phyloP scores from a whole-genome alignment of 2,329 filamentous ascomycete species.

The Monosporascus sp. region DNA sequence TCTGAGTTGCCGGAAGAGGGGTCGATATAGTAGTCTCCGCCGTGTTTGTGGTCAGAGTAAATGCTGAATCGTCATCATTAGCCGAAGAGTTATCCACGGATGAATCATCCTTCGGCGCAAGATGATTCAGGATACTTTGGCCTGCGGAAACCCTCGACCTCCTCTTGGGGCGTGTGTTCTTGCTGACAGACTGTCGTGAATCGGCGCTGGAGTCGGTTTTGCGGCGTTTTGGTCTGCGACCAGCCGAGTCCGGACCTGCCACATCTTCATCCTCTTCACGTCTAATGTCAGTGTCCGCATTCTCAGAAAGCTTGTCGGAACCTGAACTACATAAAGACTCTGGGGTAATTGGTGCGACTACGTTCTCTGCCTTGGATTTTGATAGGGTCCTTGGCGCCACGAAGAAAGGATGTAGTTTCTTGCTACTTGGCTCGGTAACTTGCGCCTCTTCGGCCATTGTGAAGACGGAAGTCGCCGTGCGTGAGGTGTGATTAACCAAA shows the following conservation, averaged over 20 bases:
- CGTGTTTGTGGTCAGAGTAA: not conserved
- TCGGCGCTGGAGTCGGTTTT: slow-evolving; percentile 30
- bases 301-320: slow-evolving; percentile 14
- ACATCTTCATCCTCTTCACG: slow-evolving; percentile 20
- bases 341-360: slow-evolving; percentile 21
- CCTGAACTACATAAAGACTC: slow-evolving; percentile 26
- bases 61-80: not conserved
- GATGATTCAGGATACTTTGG: slow-evolving; percentile 12
- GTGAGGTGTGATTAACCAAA: no score
- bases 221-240: slow-evolving; percentile 36
- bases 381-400: slow-evolving; percentile 19
- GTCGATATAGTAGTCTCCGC: not conserved
- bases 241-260: slow-evolving; percentile 9
- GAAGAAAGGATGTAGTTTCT: slow-evolving; percentile 55
- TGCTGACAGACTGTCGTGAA: slow-evolving; percentile 6
- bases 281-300: slow-evolving; percentile 7
- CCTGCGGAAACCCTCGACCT: slow-evolving; percentile 9
- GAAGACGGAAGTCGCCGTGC: slow-evolving; percentile 25
- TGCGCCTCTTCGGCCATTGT: slow-evolving; percentile 39
- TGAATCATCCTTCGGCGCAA: slow-evolving; percentile 6
- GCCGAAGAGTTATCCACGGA: not conserved
- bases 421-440: slow-evolving; percentile 27
- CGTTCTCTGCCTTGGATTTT: slow-evolving; percentile 6
- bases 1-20: not conserved
- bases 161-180: slow-evolving; percentile 8